Percentiles rank a stretch among this genome's conserved stretches.
Evolutionary conservation across 140 eudicot species (phyloP).

Genomic region (Bidens hawaiensis): DNA sequence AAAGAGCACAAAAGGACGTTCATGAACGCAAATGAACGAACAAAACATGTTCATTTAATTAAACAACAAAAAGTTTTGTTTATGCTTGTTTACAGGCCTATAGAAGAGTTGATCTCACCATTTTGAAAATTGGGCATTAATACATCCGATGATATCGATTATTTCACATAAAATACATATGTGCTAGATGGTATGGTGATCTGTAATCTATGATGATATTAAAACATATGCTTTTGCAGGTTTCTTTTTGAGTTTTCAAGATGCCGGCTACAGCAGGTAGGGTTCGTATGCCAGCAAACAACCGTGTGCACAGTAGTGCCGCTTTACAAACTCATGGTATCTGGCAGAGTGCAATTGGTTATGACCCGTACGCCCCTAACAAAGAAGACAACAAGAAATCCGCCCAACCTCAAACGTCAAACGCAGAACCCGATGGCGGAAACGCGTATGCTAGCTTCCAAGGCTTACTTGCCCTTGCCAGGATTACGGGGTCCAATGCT

Average conservation of each 20-base stretch:
- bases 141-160: no score
- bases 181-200: neutral
- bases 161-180: no score
- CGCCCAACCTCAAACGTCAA: conserved; percentile 42
- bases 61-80: no score
- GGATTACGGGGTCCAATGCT: conserved; percentile 56
- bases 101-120: no score
- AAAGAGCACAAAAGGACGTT: no score
- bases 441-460: conserved; percentile 88
- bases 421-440: conserved; percentile 63
- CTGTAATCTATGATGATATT: neutral
- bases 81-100: no score
- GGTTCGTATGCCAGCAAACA: conserved; percentile 99
- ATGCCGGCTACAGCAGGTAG: conserved; percentile 99
- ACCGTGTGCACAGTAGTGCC: conserved; percentile 94
- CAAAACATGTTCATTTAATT: no score
- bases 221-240: conserved; percentile 7
- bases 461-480: conserved; percentile 77
- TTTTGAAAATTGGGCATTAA: no score
- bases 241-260: conserved; percentile 27
- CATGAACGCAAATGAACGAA: no score
- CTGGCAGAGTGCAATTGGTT: conserved; percentile 93
- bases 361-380: conserved; percentile 92
- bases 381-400: conserved; percentile 57
- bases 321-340: conserved; percentile 95